These are phyloP conservation scores for Pichia sp. DNA, from an alignment of 1,139 yeast genomes.

Conservation along the genomic window DNA sequence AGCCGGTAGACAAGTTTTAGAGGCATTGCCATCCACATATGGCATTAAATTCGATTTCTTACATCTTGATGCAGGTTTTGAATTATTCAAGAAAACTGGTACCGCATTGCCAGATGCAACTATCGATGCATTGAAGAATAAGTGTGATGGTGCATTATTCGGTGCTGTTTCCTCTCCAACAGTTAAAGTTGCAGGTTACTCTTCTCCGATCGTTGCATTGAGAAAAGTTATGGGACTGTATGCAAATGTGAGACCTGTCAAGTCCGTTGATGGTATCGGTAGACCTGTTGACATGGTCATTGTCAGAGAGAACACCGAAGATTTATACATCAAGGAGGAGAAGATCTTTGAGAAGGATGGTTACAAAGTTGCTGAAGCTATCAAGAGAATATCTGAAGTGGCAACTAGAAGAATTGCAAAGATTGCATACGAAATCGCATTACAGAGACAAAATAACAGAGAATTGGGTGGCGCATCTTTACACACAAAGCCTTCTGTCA, in stretches of 20 bases:
- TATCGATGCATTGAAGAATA: constrained; percentile 64
- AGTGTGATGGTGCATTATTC: constrained; percentile 94
- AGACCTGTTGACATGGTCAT: constrained; percentile 95
- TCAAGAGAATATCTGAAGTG: constrained; percentile 85
- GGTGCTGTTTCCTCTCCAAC: constrained; percentile 98
- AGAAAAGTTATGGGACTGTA: constrained; percentile 91
- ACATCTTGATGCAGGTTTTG: constrained; percentile 89
- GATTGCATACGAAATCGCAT: constrained; percentile 87
- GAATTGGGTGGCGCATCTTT: constrained; percentile 50
- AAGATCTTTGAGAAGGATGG: constrained; percentile 68
- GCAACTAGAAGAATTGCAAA: constrained; percentile 85
- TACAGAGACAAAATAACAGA: constrained; percentile 80
- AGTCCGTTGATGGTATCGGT: constrained; percentile 75
- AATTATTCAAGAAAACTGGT: constrained; percentile 86
- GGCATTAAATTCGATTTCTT: constrained; percentile 81
- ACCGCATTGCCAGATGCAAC: constrained; percentile 93
- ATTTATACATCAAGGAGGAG: constrained; percentile 91
- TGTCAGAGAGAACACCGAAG: constrained; percentile 98
- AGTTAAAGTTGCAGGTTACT: constrained; percentile 89
- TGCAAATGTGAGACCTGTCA: constrained; percentile 97
- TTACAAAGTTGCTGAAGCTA: constrained; percentile 91
- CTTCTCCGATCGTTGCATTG: constrained; percentile 96
- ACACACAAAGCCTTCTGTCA: constrained; percentile 60
- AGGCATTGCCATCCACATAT: constrained; percentile 67
- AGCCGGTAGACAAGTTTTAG: constrained; percentile 80